Base-by-base conservation (phyloP, 345 rosid species). In the Melaleuca alternifolia region DNA sequence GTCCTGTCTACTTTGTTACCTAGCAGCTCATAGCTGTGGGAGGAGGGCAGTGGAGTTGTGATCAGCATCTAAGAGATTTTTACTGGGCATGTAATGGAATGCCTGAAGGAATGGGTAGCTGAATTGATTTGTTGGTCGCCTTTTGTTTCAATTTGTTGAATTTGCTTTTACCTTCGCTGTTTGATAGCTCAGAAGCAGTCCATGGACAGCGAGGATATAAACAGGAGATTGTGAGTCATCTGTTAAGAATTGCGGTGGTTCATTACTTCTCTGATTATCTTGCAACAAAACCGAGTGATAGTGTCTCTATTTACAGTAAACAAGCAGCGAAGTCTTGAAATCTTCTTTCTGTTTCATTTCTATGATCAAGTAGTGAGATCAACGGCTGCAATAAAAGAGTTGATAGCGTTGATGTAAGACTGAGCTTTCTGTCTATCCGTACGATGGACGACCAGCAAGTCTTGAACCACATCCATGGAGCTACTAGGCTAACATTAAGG, bases 1-100 rank as follows among this genome's bases (percentile, higher is more conserved):
- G 94, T 48, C 93, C 92, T 84, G 86, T 92, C 84, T 92, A 91
- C 87, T 90, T 89, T 84, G 94, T 93, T 52, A 90, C 94, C 51
- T 91, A 90, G 84, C 51, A 28, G 57, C 28, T n/a, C 62, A 28
- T 9, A 59, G 82, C 53, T 4, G 15, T 6, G 48, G 10, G 83
- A 82, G 37, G 51, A 82, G 6, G 11, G 51, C 12, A 1, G 54
- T 0, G 3, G 54, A n/a, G 1, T 3, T 46, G 51, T 50, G 33
- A 50, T 82, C 54, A 51, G 54, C 54, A 50, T 82, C 12, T 50
- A 54, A 48, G 30, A 83, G 56, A 83, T 83, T 50, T 23, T 15
- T 16, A 10, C 18, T 9, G 15, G 44, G 54, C 44, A 15, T 16
- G 6, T 82, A 16, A 24, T 4, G 23, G 41, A 50, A 52, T 51